A percentile compares a stretch with the other conserved stretches of the same genome.
phyloP scores from a whole-genome alignment of 768 basidiomycete genomes.

The Lenzites betulinus region DNA sequence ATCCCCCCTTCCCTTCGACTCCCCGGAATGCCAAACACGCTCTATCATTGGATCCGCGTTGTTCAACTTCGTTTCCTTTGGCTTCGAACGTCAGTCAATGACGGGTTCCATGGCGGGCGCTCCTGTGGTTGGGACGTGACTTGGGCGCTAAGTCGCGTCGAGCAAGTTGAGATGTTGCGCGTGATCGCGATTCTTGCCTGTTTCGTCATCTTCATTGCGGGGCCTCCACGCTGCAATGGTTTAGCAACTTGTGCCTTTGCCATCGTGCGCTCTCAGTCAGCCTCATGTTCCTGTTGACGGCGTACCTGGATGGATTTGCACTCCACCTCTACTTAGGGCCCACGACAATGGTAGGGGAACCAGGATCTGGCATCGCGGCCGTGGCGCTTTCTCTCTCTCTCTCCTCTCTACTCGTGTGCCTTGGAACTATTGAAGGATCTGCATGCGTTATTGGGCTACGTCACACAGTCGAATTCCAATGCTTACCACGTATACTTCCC shows the following conservation, averaged over 20 bases:
- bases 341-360: no score
- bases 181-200: slow-evolving; percentile 21
- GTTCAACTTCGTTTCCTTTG: neutral
- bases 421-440: slow-evolving; percentile 3
- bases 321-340: no score
- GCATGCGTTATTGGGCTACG: neutral
- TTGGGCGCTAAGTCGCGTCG: slow-evolving; percentile 17
- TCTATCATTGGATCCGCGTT: no score
- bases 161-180: neutral
- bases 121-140: neutral
- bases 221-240: slow-evolving; percentile 1
- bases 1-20: neutral
- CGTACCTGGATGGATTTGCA: no score
- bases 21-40: neutral
- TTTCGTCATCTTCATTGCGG: slow-evolving; percentile 7
- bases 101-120: slow-evolving; percentile 1
- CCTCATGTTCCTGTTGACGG: no score
- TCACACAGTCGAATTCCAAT: slow-evolving; percentile 17
- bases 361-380: no score
- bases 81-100: neutral
- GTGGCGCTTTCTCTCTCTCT: no score
- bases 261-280: no score
- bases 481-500: slow-evolving; percentile 9
- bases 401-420: no score
- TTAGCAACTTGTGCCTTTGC: neutral